Base-by-base conservation (phyloP, 805 yeast species). In the Tetrapisispora fleetii region DNA sequence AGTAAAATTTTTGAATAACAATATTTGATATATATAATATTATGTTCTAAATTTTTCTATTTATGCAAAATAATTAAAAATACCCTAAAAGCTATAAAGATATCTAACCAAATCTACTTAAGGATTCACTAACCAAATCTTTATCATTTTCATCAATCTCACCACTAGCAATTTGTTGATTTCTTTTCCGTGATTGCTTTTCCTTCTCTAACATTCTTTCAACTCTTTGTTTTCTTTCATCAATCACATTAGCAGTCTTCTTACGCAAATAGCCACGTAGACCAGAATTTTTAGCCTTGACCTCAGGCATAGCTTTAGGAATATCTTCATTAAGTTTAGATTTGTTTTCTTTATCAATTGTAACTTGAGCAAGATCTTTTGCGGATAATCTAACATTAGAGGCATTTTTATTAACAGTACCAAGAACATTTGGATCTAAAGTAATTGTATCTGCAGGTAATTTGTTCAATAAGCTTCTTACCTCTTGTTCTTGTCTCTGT, bases 401-500 rank as follows among this genome's bases (percentile, higher is more conserved):
- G 4, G 91, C 83, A 48, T 83, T 74, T 56, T 77, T 77, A 59
- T 87, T 91, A 16, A 93, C 89, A 4, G 80, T 75, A 56, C 99
- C 99, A 56, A 93, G 84, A 47, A 76, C 79, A 59, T 75, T 78
- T 49, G 98, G 98, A 73, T 93, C 96, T 60, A 93, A 71, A 1
- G 95, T 74, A 52, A 93, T 93, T 70, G 95, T 83, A 64, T 91
- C 98, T 7, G 97, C 95, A 55, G 85, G 81, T 55, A 93, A 73
- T 68, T 93, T 93, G 69, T 91, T 86, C 62, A 93, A 69, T 64
- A 93, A 74, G 1, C 83, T 68, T 62, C 91, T 80, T 36, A 93
- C 95, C 73, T 93, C 99, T 42, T 78, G 75, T 69, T 91, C 91
- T 67, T 91, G 95, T 73, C 98, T 83, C 70, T 90, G 97, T 64